A percentile compares a stretch with the other conserved stretches of the same genome.
phyloP scores from a whole-genome alignment of 768 basidiomycete species.

The Agrocybe praecox region DNA sequence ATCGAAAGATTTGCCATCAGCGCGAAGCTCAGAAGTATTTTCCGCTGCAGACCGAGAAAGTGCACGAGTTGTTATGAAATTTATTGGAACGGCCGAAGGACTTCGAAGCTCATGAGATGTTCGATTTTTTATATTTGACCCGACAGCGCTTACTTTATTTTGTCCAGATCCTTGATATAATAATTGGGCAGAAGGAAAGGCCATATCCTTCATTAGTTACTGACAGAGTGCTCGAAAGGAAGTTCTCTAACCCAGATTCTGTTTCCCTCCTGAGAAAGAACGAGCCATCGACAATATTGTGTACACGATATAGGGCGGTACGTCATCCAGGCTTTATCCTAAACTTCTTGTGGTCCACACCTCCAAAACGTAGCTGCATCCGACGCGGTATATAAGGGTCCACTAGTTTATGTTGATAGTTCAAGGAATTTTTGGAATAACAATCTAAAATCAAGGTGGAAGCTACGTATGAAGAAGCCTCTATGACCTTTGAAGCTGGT shows the following conservation, averaged over 20 bases:
- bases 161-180: no score
- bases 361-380: no score
- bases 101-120: no score
- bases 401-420: neutral
- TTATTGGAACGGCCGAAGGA: no score
- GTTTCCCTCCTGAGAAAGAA: neutral
- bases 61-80: neutral
- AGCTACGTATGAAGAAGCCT: neutral
- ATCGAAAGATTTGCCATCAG: constrained; percentile 37
- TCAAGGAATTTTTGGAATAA: neutral
- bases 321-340: no score
- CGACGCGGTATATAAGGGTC: no score
- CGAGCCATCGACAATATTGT: neutral
- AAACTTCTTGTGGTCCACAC: no score
- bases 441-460: neutral
- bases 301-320: neutral
- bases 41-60: constrained; percentile 27
- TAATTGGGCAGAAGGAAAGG: neutral
- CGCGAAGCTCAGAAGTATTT: constrained; percentile 25
- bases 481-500: neutral
- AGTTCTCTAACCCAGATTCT: neutral
- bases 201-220: neutral
- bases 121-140: no score
- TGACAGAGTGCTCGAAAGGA: neutral
- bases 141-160: no score